These are phyloP conservation scores for Epipyxis sp. DNA, from an alignment of 108 stramenopile genomes.

Conservation along the genomic window DNA sequence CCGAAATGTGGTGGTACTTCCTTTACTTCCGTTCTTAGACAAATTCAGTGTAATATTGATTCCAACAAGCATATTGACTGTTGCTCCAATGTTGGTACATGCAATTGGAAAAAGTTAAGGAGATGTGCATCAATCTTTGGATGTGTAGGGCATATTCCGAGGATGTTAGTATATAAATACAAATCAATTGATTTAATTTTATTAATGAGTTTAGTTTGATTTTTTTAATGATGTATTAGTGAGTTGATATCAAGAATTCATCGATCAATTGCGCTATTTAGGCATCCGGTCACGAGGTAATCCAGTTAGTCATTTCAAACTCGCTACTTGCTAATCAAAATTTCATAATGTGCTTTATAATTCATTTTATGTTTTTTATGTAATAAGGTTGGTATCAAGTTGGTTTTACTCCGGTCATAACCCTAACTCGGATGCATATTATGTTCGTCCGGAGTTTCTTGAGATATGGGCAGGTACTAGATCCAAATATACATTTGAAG, in stretches of 20 bases:
- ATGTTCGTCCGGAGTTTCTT: slow-evolving; percentile 24
- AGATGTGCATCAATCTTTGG: slow-evolving; percentile 20
- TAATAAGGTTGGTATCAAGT: background rate
- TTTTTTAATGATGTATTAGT: too few relatives aligned
- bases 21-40: slow-evolving; percentile 21
- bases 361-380: too few relatives aligned
- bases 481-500: slow-evolving; percentile 26
- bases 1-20: slow-evolving; percentile 32
- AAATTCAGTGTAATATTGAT: background rate
- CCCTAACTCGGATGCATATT: slow-evolving; percentile 15
- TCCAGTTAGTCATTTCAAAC: too few relatives aligned
- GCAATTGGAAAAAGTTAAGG: slow-evolving; percentile 1
- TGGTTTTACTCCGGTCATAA: slow-evolving; percentile 22
- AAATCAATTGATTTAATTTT: background rate
- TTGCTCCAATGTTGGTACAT: slow-evolving; percentile 15
- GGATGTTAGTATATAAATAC: background rate
- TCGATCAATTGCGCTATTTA: slow-evolving; percentile 7
- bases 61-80: slow-evolving; percentile 19
- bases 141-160: slow-evolving; percentile 32
- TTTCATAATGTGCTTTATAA: too few relatives aligned
- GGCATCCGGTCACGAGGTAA: slow-evolving; percentile 18
- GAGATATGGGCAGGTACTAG: background rate
- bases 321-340: too few relatives aligned
- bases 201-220: too few relatives aligned
- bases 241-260: background rate